These are phyloP conservation scores for Agrocybe pediades DNA, from an alignment of 768 basidiomycete genomes.

Conservation along the genomic window DNA sequence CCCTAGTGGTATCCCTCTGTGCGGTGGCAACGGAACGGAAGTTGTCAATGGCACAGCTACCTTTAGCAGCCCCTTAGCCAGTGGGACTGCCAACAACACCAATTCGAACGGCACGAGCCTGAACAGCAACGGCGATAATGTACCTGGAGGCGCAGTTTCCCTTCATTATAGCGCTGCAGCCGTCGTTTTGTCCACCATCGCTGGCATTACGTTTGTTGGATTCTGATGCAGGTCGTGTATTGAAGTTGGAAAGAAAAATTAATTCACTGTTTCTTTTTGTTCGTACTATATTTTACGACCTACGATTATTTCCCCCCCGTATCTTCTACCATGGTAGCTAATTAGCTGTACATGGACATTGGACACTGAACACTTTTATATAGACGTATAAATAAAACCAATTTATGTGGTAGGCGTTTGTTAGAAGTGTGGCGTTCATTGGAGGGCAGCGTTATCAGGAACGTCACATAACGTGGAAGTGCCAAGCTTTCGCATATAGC, in stretches of 20 bases:
- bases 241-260: too few species aligned
- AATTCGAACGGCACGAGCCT: not conserved
- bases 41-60: too few species aligned
- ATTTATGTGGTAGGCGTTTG: not conserved
- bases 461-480: not conserved
- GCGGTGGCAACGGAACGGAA: not conserved
- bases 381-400: not conserved
- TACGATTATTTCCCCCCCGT: too few species aligned
- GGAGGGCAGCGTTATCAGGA: too few species aligned
- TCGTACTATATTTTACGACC: too few species aligned
- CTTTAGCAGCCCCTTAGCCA: too few species aligned
- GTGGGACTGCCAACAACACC: not conserved
- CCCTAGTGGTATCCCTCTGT: not conserved
- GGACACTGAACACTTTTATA: not conserved
- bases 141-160: not conserved
- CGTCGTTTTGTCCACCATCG: not conserved
- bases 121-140: not conserved
- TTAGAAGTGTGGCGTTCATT: too few species aligned
- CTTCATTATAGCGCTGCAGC: not conserved
- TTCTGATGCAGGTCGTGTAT: not conserved
- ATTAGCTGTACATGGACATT: not conserved
- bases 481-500: not conserved
- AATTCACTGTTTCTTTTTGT: not conserved
- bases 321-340: not conserved
- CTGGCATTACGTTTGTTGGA: not conserved